Conservation (phyloP, 2,329 filamentous ascomycete genomes). For the Emergomyces pasteurianus region DNA sequence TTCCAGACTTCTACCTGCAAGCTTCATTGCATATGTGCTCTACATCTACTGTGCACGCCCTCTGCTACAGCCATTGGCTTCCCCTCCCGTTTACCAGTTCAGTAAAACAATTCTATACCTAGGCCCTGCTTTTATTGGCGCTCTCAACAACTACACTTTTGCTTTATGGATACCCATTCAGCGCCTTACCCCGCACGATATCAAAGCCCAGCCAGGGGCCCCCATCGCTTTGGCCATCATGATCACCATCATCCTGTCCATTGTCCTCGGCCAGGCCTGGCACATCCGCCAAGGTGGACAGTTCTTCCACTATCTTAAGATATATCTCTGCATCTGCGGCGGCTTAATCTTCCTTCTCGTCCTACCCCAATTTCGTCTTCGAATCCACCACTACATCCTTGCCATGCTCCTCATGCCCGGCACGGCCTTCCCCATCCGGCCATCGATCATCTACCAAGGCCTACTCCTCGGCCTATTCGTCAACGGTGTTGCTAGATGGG, state of each 20-base stretch:
- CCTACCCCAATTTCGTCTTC: conserved; percentile 65
- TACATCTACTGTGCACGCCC: conserved; percentile 71
- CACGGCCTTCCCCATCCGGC: conserved; percentile 77
- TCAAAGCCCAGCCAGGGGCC: conserved; percentile 79
- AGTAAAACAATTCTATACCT: conserved; percentile 89
- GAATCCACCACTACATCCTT: conserved; percentile 92
- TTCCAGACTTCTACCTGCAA: conserved; percentile 73
- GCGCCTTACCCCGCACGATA: conserved; percentile 80
- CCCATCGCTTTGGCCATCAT: conserved; percentile 70
- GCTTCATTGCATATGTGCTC: conserved; percentile 77
- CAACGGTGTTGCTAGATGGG: conserved; percentile 89
- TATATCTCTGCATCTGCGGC: conserved; percentile 59
- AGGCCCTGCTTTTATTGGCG: conserved; percentile 79
- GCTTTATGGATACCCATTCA: conserved; percentile 78
- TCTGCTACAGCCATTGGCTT: conserved; percentile 58
- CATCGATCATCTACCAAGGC: conserved; percentile 77
- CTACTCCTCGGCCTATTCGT: conserved; percentile 82
- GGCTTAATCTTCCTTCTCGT: conserved; percentile 59
- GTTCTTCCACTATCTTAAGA: conserved; percentile 61
- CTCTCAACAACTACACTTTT: conserved; percentile 89
- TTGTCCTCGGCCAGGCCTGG: conserved; percentile 67
- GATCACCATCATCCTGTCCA: conserved; percentile 54
- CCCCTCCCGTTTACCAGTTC: conserved; percentile 49
- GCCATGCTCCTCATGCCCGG: conserved; percentile 77
- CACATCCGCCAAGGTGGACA: conserved; percentile 76